Evolutionary conservation across 805 yeast genomes (phyloP), one percentile per base, ranked within the genome.

Genomic region (Starmerella bombicola): DNA sequence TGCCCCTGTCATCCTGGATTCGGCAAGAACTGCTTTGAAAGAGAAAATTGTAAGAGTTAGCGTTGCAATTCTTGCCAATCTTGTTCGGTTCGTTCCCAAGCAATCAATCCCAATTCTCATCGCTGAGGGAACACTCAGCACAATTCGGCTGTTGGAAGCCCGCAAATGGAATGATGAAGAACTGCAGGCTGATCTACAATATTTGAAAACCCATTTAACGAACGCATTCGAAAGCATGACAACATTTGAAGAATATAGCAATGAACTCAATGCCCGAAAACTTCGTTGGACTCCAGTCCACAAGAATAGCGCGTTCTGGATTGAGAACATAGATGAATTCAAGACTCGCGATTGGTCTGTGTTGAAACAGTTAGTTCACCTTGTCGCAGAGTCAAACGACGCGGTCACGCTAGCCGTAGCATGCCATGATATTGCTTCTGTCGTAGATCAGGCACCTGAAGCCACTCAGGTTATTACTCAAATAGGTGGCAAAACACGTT

Each of bases 101-200:
- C 51, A 54, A 24, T 56, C 82, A 47, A 79, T 86, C 52, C 72
- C 79, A 38, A 68, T 84, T 33, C 58, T 80, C 26, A 67, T 83
- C 47, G 71, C 81, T 46, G 82, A 80, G 45, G 80, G 80, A 52
- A 91, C 93, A 3, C 67, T 82, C 44, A 71, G 77, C 39, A 70
- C 74, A 7, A 65, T 83, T 43, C 73, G 71, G 52, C 73, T 77
- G 43, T 70, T 91, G 53, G 72, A 76, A 50, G 88, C 81, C 46
- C 70, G 97, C 55, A 91, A 91, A 62, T 86, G 94, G 78, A 80
- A 93, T 5, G 98, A 91, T 59, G 91, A 83, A 47, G 98, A 91
- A 59, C 71, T 91, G 53, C 73, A 80, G 35, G 66, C 65, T 16
- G 96, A 85, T 58, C 71, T 91, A 51, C 66, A 64, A 18, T 58